Evolutionary conservation across 2,329 filamentous ascomycete species (phyloP).

Genomic region (Fusarium sp.): DNA sequence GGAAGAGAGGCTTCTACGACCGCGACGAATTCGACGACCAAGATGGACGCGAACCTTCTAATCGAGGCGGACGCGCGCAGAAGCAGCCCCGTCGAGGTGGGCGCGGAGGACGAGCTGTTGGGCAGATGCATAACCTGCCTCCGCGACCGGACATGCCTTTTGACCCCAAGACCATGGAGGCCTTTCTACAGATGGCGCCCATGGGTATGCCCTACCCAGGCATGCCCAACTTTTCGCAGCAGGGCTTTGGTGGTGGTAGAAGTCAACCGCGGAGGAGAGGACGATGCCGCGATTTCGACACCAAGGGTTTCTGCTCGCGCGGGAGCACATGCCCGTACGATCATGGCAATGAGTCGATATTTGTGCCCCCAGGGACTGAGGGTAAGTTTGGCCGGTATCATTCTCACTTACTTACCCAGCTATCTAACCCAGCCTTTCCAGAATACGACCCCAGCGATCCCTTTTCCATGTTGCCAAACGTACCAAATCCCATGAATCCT

Average conservation of each 20-base stretch:
- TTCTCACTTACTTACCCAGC: neutral
- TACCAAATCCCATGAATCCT: constrained; percentile 30
- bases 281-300: constrained; percentile 77
- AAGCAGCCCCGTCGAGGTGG: constrained; percentile 71
- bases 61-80: constrained; percentile 56
- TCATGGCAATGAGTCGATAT: constrained; percentile 67
- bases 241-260: constrained; percentile 39
- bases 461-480: constrained; percentile 38
- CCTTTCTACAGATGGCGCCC: constrained; percentile 70
- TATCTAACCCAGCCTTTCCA: constrained; percentile 33
- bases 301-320: constrained; percentile 76
- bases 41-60: constrained; percentile 41
- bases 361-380: constrained; percentile 49
- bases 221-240: constrained; percentile 55
- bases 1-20: constrained; percentile 54
- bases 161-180: constrained; percentile 70
- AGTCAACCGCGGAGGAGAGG: constrained; percentile 53
- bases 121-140: constrained; percentile 32
- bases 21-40: constrained; percentile 33
- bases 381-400: constrained; percentile 36
- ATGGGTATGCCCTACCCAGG: constrained; percentile 58
- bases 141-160: constrained; percentile 55
- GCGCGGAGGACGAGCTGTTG: constrained; percentile 40
- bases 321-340: constrained; percentile 76
- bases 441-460: constrained; percentile 52